phyloP scores from a whole-genome alignment of 345 rosid genomes.

The Bruguiera gymnorhiza region DNA sequence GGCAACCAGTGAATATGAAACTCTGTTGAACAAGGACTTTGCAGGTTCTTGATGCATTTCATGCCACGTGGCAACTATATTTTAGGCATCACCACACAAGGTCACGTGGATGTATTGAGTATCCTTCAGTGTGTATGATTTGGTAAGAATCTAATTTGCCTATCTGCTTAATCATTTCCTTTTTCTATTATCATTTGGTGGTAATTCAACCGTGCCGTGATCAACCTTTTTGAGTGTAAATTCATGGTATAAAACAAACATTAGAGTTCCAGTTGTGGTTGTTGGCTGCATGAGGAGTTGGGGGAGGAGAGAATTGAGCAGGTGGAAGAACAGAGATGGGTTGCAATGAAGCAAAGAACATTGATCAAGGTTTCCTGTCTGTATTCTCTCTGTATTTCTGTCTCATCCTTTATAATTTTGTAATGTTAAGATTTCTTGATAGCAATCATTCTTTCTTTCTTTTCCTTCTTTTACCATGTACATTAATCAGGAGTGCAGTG shows the following conservation, averaged over 20 bases:
- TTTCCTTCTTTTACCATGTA: neutral
- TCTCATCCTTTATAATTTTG: neutral
- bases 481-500: neutral
- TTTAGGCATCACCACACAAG: neutral
- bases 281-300: neutral
- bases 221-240: neutral
- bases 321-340: slow-evolving; percentile 11
- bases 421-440: neutral
- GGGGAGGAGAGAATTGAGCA: neutral
- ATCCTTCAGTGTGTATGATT: neutral
- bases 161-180: neutral
- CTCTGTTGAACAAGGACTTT: no score
- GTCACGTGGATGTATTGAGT: neutral
- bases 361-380: neutral
- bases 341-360: slow-evolving; percentile 12
- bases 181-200: neutral
- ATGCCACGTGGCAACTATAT: neutral
- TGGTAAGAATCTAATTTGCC: neutral
- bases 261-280: neutral
- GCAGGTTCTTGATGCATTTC: no score
- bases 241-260: neutral
- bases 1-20: no score
- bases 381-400: neutral
- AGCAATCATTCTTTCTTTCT: neutral
- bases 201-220: neutral